These are phyloP conservation scores for Tulasnella sp. DNA, from an alignment of 768 basidiomycete genomes.

Conservation along the genomic window DNA sequence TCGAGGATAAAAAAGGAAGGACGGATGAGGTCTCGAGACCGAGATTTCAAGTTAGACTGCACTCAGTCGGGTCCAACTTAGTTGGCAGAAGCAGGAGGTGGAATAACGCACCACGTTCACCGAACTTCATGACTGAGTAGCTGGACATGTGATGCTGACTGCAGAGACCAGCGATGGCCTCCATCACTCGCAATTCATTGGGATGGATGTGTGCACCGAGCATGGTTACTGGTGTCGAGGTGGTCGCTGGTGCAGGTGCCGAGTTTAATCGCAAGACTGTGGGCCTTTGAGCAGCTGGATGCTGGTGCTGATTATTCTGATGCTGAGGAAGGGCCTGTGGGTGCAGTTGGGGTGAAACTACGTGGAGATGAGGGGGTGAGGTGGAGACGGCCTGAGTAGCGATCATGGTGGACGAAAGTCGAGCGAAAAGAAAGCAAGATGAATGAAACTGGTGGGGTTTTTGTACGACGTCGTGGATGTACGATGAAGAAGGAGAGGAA, in stretches of 20 bases:
- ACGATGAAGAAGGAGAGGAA: neutral
- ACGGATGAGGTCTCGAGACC: slow-evolving; percentile 13
- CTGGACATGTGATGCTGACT: slow-evolving; percentile 69
- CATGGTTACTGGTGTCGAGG: neutral
- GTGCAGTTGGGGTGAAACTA: slow-evolving; percentile 3
- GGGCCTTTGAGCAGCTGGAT: neutral
- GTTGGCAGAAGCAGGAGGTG: neutral
- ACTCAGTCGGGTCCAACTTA: neutral
- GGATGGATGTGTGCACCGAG: neutral
- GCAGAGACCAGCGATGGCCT: slow-evolving; percentile 36
- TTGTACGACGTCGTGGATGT: neutral
- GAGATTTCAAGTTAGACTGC: neutral
- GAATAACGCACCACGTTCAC: slow-evolving; percentile 33
- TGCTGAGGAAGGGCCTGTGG: slow-evolving; percentile 13
- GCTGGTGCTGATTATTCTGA: neutral
- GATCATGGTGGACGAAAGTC: slow-evolving; percentile 3
- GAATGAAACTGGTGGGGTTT: neutral
- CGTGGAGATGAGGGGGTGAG: slow-evolving; percentile 8
- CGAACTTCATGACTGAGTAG: slow-evolving; percentile 63
- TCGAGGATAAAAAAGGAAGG: neutral
- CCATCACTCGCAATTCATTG: slow-evolving; percentile 4
- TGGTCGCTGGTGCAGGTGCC: neutral
- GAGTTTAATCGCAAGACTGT: neutral
- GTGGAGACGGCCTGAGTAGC: neutral
- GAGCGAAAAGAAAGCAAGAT: neutral